Evolutionary conservation across 2,329 filamentous ascomycete genomes (phyloP), one percentile per base, ranked within the genome.

Genomic region (Ilyonectria robusta): DNA sequence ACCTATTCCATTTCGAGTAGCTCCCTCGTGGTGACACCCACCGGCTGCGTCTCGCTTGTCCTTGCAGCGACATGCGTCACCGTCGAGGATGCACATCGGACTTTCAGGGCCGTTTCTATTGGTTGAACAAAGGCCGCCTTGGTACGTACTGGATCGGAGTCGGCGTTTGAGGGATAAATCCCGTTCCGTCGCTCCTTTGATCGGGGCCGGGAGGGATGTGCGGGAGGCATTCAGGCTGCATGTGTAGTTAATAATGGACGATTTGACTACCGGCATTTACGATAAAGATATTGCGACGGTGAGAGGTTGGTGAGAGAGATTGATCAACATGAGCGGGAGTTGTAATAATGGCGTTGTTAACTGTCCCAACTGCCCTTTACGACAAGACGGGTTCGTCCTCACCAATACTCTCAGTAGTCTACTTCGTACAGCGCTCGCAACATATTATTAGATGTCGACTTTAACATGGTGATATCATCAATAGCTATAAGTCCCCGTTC

Each of bases 91-190:
- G n/a, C 50, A 19, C 50, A 53, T 53, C 50, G 50, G 50, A 33
- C n/a, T 53, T 53, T 53, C 10, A 35, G 50, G 11, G 31, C 50
- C 10, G n/a, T 11, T 33, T 11, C 31, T 35, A 53, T 35, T 53
- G 50, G 50, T 15, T 21, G n/a, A 19, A 9, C 11, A 53, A 53
- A 53, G 50, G n/a, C 50, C 50, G 50, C 19, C 50, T 10, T 35
- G 50, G 50, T 37, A 31, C 50, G 50, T 53, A 33, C n/a, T 21
- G 31, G 19, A 9, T 3, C 50, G 50, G 50, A 35, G 17, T n/a
- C 50, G 50, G 50, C 35, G n/a, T 53, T 53, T 53, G 29, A 35
- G 50, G 29, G 50, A 53, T 37, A 53, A 53, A 53, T 9, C n/a
- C 50, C 50, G 50, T 2, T 6, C 50, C 50, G 50, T 9, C 10